Evolutionary conservation across 192 early-diverging fungal genomes (phyloP), one percentile per base, ranked within the genome.

Genomic region (Backusella westeae): DNA sequence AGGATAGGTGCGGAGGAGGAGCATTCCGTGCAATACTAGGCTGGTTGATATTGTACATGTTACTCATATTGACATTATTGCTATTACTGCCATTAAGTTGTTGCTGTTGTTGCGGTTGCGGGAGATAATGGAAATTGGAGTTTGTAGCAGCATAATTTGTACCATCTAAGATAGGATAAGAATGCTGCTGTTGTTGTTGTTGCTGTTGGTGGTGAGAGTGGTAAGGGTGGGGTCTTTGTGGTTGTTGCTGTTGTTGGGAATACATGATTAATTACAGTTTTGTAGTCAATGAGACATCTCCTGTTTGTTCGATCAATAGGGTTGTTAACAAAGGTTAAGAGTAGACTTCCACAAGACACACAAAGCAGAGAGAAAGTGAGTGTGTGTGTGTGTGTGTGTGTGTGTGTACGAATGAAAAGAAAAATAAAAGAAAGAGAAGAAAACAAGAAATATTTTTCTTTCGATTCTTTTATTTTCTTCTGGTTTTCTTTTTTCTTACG

Each of bases 111-210:
- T 59, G 56, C 10, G 12, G 56, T 29, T 63, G 38, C 52, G 39
- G 39, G 14, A 65, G 34, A 36, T 73, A 46, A 73, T 46, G 76
- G 72, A 23, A 66, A 52, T 44, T 79, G 38, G 7, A 26, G 26
- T 66, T 76, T 32, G 44, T 34, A 15, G 34, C 34, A 39, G 34
- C 36, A 70, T 36, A 59, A 26, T 66, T 41, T 34, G 42, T 38
- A 69, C 29, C 26, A 59, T 36, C 66, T 26, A 21, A 49, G 23
- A 23, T 72, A 73, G 19, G 82, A 67, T 35, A 75, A 67, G 44
- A 81, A 69, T 19, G 63, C 75, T 46, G 73, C 42, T 69, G 81
- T 5, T 69, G 81, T 44, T 34, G 69, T 8, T 21, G 59, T 69
- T 46, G 73, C 56, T 63, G 81, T 41, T 35, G 69, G 7, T 77